Evolutionary conservation across 2,329 filamentous ascomycete genomes (phyloP), one percentile per base, ranked within the genome.

Genomic region (Apiospora arundinis): DNA sequence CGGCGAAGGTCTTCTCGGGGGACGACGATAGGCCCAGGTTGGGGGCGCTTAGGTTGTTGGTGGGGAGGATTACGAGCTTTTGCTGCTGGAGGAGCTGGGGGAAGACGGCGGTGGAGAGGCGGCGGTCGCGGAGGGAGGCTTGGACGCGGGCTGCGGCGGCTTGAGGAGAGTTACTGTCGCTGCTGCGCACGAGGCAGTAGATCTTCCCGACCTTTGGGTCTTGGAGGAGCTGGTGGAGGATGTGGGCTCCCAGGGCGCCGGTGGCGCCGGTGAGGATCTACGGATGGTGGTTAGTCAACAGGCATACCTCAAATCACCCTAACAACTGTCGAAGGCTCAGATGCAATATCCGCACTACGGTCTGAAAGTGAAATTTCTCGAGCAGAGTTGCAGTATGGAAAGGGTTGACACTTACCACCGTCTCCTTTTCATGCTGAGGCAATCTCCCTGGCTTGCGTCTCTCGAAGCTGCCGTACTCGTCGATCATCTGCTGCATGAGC

Each of bases 401-500:
- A 6, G 45, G 21, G 23, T 63, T 52, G 69, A 44, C 45, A 68
- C 77, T 77, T 76, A 79, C 75, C 68, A 76, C 76, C 14, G 73
- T 70, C 28, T 75, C 73, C 28, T 67, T 73, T 42, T 72, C 70
- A 4, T 71, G 72, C 18, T 21, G 72, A 16, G 73, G 72, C 45
- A 69, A 18, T n/a, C 56, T 5, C 63, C 73, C 69, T 12, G 71
- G 71, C 23, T 73, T 71, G 49, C 71, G 71, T 5, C 67, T 32
- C n/a, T 77, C 72, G 73, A 87, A 88, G 2, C 75, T 74, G 18
- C 85, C 82, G 72, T 86, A 87, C 70, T 85, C 80, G 8, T 83
- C 76, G 18, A 88, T 84, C 67, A 89, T 76, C 2, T 80, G 76
- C 37, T 32, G 18, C 56, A 63, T 63, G 7, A 28, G 66, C 1